Evolutionary conservation across 495 filamentous ascomycete genomes (phyloP).

Genomic region (Penicillium lividum): DNA sequence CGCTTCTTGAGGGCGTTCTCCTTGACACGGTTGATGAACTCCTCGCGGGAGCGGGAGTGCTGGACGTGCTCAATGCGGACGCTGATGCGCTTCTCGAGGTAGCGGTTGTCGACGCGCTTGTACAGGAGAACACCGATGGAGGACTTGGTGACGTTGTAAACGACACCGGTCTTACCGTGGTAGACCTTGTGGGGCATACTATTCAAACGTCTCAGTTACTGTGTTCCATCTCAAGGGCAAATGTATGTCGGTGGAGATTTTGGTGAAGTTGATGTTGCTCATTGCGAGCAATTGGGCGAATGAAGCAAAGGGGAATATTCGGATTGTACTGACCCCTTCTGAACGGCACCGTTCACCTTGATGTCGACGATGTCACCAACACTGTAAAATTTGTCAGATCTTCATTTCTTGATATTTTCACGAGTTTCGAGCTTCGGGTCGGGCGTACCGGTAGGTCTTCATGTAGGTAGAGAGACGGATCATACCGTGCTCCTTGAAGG

Average conservation of each 20-base stretch:
- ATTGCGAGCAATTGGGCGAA: conserved; percentile 11
- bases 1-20: conserved; percentile 87
- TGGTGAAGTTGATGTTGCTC: not conserved
- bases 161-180: conserved; percentile 96
- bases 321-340: conserved; percentile 80
- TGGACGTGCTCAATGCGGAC: conserved; percentile 96
- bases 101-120: conserved; percentile 97
- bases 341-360: conserved; percentile 94
- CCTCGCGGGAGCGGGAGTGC: conserved; percentile 89
- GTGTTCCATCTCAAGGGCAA: not conserved
- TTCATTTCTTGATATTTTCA: conserved; percentile 25
- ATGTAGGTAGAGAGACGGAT: conserved; percentile 92
- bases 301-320: conserved; percentile 6
- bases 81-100: conserved; percentile 99
- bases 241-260: not conserved
- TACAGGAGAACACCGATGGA: conserved; percentile 96
- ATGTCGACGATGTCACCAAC: conserved; percentile 98
- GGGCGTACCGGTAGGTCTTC: conserved; percentile 77
- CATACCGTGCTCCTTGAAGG: conserved; percentile 90
- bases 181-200: conserved; percentile 99
- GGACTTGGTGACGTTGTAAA: conserved; percentile 98
- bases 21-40: conserved; percentile 96
- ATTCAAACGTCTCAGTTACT: conserved; percentile 38
- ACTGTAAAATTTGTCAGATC: conserved; percentile 50
- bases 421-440: conserved; percentile 19